Evolutionary conservation across 345 rosid species (phyloP).

Genomic region (Brassica cretica): DNA sequence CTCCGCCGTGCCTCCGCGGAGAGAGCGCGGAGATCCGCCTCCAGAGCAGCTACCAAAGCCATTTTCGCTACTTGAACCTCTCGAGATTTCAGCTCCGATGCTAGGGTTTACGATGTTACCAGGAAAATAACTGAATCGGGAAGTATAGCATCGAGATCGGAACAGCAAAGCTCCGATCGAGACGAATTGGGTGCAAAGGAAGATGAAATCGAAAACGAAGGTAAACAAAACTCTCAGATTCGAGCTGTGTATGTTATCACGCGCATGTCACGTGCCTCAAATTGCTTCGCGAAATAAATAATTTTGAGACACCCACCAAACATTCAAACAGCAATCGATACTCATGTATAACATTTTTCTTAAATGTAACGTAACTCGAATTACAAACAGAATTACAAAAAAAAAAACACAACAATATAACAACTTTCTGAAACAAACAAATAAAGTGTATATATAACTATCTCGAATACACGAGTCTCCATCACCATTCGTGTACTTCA

Average conservation of each 20-base stretch:
- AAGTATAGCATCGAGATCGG: conserved; percentile 36
- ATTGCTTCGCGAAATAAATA: background rate
- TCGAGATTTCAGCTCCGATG: conserved; percentile 22
- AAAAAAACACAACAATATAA: background rate
- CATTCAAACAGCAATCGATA: background rate
- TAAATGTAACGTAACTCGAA: background rate
- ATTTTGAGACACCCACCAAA: conserved; percentile 14
- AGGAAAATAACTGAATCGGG: background rate
- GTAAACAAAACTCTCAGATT: conserved; percentile 9
- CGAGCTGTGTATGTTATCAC: conserved; percentile 27
- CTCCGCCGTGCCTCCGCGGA: conserved; percentile 97
- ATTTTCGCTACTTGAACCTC: conserved; percentile 41
- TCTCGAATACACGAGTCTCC: background rate
- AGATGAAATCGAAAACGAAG: conserved; percentile 16
- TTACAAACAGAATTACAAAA: background rate
- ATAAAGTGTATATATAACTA: background rate
- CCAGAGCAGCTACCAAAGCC: conserved; percentile 94
- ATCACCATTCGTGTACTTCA: conserved; percentile 10
- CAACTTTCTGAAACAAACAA: background rate
- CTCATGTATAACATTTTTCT: background rate
- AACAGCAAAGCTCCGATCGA: conserved; percentile 33
- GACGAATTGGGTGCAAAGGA: conserved; percentile 2
- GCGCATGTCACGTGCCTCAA: conserved; percentile 34
- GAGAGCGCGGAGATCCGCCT: conserved; percentile 97
- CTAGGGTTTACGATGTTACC: conserved; percentile 16